Evolutionary conservation across 306 rosid genomes (phyloP).

Genomic region (Mimosa bimucronata): DNA sequence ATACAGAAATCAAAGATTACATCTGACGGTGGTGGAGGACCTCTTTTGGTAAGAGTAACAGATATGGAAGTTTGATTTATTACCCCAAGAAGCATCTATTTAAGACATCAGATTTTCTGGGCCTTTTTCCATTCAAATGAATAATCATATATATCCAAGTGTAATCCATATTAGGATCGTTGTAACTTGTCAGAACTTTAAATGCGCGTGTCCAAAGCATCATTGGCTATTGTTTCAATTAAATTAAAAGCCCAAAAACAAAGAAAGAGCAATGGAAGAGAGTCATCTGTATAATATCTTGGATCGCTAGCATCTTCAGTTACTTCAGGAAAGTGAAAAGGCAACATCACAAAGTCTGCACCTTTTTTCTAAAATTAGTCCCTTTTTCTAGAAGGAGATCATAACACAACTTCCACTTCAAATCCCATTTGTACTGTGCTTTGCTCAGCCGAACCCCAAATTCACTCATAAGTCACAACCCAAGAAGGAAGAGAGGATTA

Average conservation of each 20-base stretch:
- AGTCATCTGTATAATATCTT: neutral
- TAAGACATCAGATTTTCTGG: neutral
- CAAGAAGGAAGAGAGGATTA: neutral
- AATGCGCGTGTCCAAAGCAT: neutral
- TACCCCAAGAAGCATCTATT: neutral
- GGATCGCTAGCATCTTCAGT: neutral
- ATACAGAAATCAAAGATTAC: neutral
- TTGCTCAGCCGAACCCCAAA: neutral
- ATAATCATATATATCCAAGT: neutral
- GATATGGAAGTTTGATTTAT: neutral
- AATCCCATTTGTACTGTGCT: conserved; percentile 1
- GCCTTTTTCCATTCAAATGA: neutral
- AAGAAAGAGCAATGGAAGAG: neutral
- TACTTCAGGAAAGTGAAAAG: conserved; percentile 12
- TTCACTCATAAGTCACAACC: neutral
- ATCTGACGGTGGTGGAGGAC: neutral
- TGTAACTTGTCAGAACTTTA: neutral
- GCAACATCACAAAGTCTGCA: conserved; percentile 14
- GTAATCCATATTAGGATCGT: neutral
- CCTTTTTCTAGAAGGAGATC: neutral
- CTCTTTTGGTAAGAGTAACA: neutral
- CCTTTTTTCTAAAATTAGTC: neutral
- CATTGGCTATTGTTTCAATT: neutral
- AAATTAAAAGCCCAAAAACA: neutral
- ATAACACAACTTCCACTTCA: neutral